Conservation (phyloP, 495 filamentous ascomycete species). For the Hypoxylon cercidicola region DNA sequence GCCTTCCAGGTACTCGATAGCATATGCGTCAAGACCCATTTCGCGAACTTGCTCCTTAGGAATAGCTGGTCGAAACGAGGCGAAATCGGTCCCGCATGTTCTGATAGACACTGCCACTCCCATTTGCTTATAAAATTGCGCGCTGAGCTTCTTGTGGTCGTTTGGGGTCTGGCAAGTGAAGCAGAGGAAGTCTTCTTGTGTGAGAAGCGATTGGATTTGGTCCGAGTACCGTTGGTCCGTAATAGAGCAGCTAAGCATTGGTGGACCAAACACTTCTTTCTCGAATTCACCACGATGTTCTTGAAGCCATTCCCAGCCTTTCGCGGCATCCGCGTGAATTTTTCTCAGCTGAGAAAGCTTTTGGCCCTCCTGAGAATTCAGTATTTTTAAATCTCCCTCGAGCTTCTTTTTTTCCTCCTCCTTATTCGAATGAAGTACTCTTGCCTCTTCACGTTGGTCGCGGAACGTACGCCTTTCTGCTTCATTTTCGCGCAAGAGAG, state of each 20-base stretch:
- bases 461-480: slow-evolving; percentile 47
- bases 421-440: slow-evolving; percentile 36
- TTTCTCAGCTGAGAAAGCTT: slow-evolving; percentile 70
- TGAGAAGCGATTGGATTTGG: slow-evolving; percentile 76
- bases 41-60: slow-evolving; percentile 61
- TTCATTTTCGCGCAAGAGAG: slow-evolving; percentile 56
- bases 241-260: slow-evolving; percentile 82
- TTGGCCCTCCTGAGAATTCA: slow-evolving; percentile 82
- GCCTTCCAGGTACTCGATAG: slow-evolving; percentile 78
- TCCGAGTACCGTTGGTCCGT: slow-evolving; percentile 79
- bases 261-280: slow-evolving; percentile 84
- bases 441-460: slow-evolving; percentile 47
- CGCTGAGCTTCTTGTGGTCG: slow-evolving; percentile 77
- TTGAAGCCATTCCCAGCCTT: slow-evolving; percentile 83
- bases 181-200: slow-evolving; percentile 69
- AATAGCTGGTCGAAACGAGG: slow-evolving; percentile 64
- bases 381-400: slow-evolving; percentile 61
- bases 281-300: slow-evolving; percentile 77
- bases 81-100: slow-evolving; percentile 59
- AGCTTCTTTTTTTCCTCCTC: slow-evolving; percentile 41
- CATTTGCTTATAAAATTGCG: slow-evolving; percentile 64
- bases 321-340: slow-evolving; percentile 68
- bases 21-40: slow-evolving; percentile 82
- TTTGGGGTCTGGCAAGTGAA: slow-evolving; percentile 78
- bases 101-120: slow-evolving; percentile 73